A percentile compares a stretch with the other conserved stretches of the same genome.
phyloP scores from a whole-genome alignment of 441 rosid genomes.

The Eruca vesicaria region DNA sequence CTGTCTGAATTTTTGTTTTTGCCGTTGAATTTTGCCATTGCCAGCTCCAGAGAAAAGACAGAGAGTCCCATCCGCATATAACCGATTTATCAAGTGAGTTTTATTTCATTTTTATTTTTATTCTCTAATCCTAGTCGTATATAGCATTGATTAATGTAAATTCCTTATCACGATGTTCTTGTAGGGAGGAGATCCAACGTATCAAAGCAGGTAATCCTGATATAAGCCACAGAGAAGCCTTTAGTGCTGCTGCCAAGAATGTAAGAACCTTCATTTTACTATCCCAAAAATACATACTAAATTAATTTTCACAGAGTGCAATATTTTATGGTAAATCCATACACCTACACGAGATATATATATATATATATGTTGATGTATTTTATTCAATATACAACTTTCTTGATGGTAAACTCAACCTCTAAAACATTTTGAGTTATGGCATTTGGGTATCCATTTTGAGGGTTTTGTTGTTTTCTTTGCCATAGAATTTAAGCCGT shows the following conservation, averaged over 20 bases:
- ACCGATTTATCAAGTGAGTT: conserved; percentile 97
- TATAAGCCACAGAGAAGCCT: conserved; percentile 97
- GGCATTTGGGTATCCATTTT: background rate
- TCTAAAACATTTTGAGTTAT: background rate
- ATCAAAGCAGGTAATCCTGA: conserved; percentile 96
- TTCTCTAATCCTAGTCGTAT: background rate
- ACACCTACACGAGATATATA: background rate
- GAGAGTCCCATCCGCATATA: conserved; percentile 99
- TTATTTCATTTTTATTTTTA: background rate
- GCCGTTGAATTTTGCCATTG: conserved; percentile 38
- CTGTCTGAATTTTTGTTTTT: conserved; percentile 40
- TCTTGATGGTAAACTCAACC: background rate
- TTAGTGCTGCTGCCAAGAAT: conserved; percentile 97
- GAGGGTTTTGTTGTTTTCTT: background rate
- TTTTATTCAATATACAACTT: background rate
- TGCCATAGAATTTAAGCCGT: background rate
- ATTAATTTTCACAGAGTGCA: background rate
- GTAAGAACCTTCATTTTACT: conserved; percentile 42
- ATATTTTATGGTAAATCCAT: background rate
- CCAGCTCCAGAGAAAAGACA: conserved; percentile 99
- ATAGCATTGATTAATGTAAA: background rate
- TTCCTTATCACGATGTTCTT: conserved; percentile 11
- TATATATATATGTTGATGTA: background rate
- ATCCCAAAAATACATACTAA: background rate
- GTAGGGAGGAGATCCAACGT: conserved; percentile 97